Conservation (phyloP, 345 rosid species). For the Pseudoturritis turrita region DNA sequence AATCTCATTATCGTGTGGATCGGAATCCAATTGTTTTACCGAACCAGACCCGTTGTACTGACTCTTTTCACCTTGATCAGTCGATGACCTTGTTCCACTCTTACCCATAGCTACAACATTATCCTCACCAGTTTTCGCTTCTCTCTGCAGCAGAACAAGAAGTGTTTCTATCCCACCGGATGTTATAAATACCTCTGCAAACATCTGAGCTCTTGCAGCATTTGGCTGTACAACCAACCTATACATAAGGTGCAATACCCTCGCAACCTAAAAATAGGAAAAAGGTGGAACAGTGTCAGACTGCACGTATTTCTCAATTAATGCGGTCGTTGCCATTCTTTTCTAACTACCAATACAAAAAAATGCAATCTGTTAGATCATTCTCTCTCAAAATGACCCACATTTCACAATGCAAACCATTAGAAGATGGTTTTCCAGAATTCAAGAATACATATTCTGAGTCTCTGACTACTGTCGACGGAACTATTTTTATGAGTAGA, state of each 20-base stretch:
- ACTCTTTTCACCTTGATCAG: conserved; percentile 40
- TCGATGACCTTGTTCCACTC: conserved; percentile 35
- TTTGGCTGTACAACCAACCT: conserved; percentile 95
- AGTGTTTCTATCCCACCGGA: conserved; percentile 96
- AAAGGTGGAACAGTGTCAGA: conserved; percentile 16
- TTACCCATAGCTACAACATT: conserved; percentile 33
- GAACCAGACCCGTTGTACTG: conserved; percentile 26
- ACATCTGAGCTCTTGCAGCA: conserved; percentile 64
- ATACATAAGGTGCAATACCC: conserved; percentile 86
- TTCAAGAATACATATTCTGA: conserved; percentile 6
- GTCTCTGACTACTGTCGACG: conserved; percentile 1
- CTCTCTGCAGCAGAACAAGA: conserved; percentile 92
- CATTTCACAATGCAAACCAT: conserved; percentile 6
- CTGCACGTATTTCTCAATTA: background rate
- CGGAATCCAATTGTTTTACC: conserved; percentile 34
- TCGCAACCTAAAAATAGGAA: conserved; percentile 62
- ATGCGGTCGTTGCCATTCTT: background rate
- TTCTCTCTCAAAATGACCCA: conserved; percentile 5
- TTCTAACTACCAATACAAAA: conserved; percentile 16
- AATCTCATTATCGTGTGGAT: conserved; percentile 34
- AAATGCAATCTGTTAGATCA: conserved; percentile 3
- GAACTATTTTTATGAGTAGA: background rate
- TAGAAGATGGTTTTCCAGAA: conserved; percentile 3
- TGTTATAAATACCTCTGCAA: conserved; percentile 75
- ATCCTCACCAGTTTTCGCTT: conserved; percentile 82